Evolutionary conservation across 2,329 filamentous ascomycete genomes (phyloP), one percentile per base, ranked within the genome.

Genomic region (Sclerotinia trifoliorum): DNA sequence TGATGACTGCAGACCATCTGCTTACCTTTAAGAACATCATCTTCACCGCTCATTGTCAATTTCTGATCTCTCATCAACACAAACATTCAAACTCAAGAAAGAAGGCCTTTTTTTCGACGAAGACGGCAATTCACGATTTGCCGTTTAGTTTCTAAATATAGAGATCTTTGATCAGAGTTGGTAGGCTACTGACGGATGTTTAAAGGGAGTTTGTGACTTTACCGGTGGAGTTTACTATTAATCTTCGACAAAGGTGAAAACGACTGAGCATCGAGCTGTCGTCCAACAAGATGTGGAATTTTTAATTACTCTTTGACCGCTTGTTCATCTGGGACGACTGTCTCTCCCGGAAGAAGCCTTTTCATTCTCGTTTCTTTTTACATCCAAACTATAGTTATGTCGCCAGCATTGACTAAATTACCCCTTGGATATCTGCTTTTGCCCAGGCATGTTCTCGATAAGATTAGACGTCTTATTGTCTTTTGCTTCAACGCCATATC

Each of bases 1-100:
- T 61, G 42, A 61, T 61, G 42, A 61, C 42, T 61, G 57, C 57
- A 61, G 57, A 29, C 42, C 19, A 57, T 13, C n/a, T 19, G 57
- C 57, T 61, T 48, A 60, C 21, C 39, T 46, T 60, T 15, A n/a
- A 24, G n/a, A 10, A 48, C 2, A 48, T 15, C 19, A n/a, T 48
- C 42, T 60, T 60, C 57, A 60, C 57, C 57, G 57, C 42, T 60
- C 24, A 32, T 60, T 21, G 24, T 44, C 57, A 60, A 32, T 29
- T 3, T 32, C 17, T 42, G n/a, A 0, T 42, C 32, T 57, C 21
- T 57, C 6, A 1, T 19, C 32, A 8, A 24, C 24, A 11, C 55
- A 39, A 13, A 24, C 17, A 24, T 39, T 13, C 32, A 39, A 2
- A n/a, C 19, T 24, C 35, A 32, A 56, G 5, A 6, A 35, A 35